A percentile compares a stretch with the other conserved stretches of the same genome.
These are phyloP conservation scores for Zygnema circumcarinatum DNA, from an alignment of 139 green algal species.

Conservation along the genomic window DNA sequence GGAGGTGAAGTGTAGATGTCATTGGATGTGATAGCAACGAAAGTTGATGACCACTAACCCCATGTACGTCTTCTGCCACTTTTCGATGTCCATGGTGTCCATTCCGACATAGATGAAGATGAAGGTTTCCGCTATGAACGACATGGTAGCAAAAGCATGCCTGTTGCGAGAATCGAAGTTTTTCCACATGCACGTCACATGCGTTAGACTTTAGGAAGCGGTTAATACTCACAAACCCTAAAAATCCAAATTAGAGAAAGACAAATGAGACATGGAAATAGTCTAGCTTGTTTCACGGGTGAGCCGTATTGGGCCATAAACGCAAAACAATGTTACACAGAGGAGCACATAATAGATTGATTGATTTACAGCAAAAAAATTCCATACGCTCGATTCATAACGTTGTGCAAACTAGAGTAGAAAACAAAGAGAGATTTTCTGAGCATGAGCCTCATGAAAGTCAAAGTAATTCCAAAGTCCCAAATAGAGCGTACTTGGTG, in stretches of 20 bases:
- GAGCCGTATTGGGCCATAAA: too few relatives aligned
- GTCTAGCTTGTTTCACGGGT: too few relatives aligned
- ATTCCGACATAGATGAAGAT: constrained; percentile 61
- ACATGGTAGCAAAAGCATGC: constrained; percentile 58
- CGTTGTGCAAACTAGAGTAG: too few relatives aligned
- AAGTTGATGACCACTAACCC: too few relatives aligned
- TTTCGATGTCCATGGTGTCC: constrained; percentile 39
- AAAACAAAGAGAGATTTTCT: too few relatives aligned
- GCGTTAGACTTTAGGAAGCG: neutral
- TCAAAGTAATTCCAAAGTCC: too few relatives aligned
- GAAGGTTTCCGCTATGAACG: constrained; percentile 62
- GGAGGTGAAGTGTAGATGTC: neutral
- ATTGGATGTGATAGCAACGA: neutral
- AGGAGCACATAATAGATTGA: too few relatives aligned
- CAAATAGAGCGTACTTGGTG: constrained; percentile 59
- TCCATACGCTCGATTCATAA: too few relatives aligned
- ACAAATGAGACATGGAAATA: neutral
- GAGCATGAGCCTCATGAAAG: too few relatives aligned
- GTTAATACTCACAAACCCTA: constrained; percentile 25
- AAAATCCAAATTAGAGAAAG: neutral
- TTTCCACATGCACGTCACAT: neutral
- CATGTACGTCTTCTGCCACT: constrained; percentile 33
- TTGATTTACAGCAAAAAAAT: too few relatives aligned
- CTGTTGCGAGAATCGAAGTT: too few relatives aligned
- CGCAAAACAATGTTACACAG: too few relatives aligned